phyloP scores from a whole-genome alignment of 2,329 filamentous ascomycete species.

The Aspergillus amoenus region DNA sequence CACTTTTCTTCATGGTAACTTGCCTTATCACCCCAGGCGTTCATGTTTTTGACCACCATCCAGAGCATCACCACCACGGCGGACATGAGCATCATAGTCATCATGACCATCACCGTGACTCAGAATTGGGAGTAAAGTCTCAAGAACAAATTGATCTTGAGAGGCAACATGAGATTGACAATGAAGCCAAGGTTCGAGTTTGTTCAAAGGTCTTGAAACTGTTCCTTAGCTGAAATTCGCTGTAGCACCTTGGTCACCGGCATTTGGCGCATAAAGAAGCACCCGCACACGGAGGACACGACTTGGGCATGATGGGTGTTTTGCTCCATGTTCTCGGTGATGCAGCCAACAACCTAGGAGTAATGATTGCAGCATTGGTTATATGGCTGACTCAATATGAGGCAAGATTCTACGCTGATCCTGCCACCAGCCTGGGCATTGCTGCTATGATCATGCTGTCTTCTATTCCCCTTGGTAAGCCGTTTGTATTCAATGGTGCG shows the following conservation, averaged over 20 bases:
- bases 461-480: conserved; percentile 42
- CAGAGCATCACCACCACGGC: conserved; percentile 10
- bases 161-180: not conserved
- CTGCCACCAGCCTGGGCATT: conserved; percentile 67
- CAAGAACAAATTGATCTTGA: not conserved
- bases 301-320: conserved; percentile 71
- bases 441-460: conserved; percentile 70
- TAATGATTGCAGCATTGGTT: conserved; percentile 67
- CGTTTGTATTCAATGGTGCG: not conserved
- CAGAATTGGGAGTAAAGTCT: not conserved
- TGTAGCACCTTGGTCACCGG: conserved; percentile 28
- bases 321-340: conserved; percentile 71
- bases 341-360: conserved; percentile 72
- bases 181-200: not conserved
- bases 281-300: conserved; percentile 47
- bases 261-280: conserved; percentile 20
- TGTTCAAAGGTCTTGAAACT: not conserved
- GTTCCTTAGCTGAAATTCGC: not conserved
- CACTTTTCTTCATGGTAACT: conserved; percentile 62
- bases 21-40: not conserved
- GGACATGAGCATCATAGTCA: conserved; percentile 20
- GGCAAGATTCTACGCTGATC: conserved; percentile 69
- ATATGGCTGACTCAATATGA: conserved; percentile 65
- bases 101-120: not conserved
- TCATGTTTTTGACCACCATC: not conserved